These are phyloP conservation scores for Singerocomus inundabilis DNA, from an alignment of 1,284 basidiomycete genomes.

Conservation along the genomic window DNA sequence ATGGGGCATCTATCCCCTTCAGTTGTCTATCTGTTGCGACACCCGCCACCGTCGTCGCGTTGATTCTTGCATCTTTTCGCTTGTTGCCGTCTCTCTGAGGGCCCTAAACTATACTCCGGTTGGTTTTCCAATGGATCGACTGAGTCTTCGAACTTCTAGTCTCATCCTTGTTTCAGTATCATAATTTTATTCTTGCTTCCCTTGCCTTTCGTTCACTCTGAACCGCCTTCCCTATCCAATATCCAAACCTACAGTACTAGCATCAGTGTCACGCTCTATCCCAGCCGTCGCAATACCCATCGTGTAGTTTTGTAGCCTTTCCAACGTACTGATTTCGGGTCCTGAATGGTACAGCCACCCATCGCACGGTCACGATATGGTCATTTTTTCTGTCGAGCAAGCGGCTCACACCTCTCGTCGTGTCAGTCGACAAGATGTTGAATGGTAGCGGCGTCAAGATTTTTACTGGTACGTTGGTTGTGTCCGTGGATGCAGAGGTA, in stretches of 20 bases:
- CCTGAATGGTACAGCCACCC: constrained; percentile 19
- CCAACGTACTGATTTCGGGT: constrained; percentile 7
- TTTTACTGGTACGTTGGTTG: constrained; percentile 71
- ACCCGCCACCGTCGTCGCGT: constrained; percentile 1
- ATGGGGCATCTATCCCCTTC: constrained; percentile 7
- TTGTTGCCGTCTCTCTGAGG: constrained; percentile 12
- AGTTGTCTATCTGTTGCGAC: constrained; percentile 3
- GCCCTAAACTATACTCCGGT: constrained; percentile 21
- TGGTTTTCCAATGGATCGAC: constrained; percentile 24
- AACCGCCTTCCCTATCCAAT: constrained; percentile 11
- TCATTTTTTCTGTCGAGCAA: no score
- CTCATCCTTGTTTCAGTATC: constrained; percentile 27
- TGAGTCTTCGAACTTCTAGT: constrained; percentile 25
- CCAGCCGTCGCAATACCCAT: constrained; percentile 33
- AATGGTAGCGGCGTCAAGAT: constrained; percentile 87
- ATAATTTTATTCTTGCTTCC: constrained; percentile 33
- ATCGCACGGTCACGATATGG: constrained; percentile 16
- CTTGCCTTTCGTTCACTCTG: constrained; percentile 20
- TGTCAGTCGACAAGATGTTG: constrained; percentile 49
- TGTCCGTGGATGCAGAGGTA: background rate
- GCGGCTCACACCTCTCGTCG: background rate
- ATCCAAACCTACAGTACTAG: constrained; percentile 34
- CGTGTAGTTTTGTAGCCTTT: constrained; percentile 39
- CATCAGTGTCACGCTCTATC: constrained; percentile 29
- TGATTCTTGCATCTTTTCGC: constrained; percentile 16